These are phyloP conservation scores for Musa balbisiana DNA, from an alignment of 202 grass and related monocot genomes.

Conservation along the genomic window DNA sequence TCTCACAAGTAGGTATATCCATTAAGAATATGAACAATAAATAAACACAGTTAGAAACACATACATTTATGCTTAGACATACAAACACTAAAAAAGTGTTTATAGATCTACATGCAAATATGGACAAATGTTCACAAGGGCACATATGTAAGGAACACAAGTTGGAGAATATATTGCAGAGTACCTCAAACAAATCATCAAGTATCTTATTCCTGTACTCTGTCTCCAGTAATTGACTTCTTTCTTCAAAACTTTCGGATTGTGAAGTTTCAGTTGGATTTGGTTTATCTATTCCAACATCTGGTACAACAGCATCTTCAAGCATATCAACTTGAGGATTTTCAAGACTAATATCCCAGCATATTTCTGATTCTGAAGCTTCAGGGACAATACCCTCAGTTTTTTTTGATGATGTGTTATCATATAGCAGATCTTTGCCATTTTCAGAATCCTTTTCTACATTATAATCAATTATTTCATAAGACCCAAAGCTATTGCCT, in stretches of 20 bases:
- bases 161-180: neutral
- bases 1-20: neutral
- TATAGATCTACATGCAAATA: no score
- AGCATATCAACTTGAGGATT: conserved; percentile 27
- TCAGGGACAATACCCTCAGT: conserved; percentile 10
- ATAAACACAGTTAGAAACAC: no score
- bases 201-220: conserved; percentile 92
- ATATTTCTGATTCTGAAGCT: conserved; percentile 50
- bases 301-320: conserved; percentile 29
- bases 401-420: conserved; percentile 33
- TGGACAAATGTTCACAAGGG: neutral
- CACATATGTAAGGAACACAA: conserved; percentile 12
- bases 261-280: conserved; percentile 33
- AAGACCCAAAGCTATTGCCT: conserved; percentile 47
- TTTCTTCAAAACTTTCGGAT: conserved; percentile 37
- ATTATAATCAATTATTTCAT: conserved; percentile 76
- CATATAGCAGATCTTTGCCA: conserved; percentile 33
- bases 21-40: no score
- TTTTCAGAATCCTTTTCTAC: conserved; percentile 54
- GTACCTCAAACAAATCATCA: conserved; percentile 94
- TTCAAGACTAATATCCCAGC: conserved; percentile 66
- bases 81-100: neutral
- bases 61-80: no score
- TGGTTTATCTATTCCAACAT: conserved; percentile 21
- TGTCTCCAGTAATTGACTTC: conserved; percentile 78